phyloP scores from a whole-genome alignment of 2,329 filamentous ascomycete species.

The Tolypocladium guangdongense region DNA sequence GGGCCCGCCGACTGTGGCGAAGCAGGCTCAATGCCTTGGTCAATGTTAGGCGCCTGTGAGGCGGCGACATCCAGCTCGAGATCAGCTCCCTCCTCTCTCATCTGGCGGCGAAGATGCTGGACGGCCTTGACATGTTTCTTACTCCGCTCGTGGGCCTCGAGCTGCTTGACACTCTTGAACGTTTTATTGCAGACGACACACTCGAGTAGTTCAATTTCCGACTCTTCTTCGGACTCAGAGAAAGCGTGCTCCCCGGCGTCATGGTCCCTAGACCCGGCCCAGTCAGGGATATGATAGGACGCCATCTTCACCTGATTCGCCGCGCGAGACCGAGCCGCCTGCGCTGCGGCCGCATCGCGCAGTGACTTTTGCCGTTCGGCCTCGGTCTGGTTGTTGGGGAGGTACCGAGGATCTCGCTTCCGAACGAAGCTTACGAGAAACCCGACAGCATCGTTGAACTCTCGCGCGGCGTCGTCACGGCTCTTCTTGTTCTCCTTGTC shows the following conservation, averaged over 20 bases:
- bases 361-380: slow-evolving; percentile 69
- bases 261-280: slow-evolving; percentile 53
- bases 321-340: slow-evolving; percentile 72
- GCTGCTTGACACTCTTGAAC: slow-evolving; percentile 89
- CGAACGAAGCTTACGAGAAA: slow-evolving; percentile 80
- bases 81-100: slow-evolving; percentile 67
- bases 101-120: slow-evolving; percentile 66
- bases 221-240: slow-evolving; percentile 44
- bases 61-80: slow-evolving; percentile 32
- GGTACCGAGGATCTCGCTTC: slow-evolving; percentile 82
- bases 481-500: slow-evolving; percentile 89
- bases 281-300: slow-evolving; percentile 57
- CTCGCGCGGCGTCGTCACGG: slow-evolving; percentile 69
- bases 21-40: neutral
- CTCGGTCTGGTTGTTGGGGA: slow-evolving; percentile 65
- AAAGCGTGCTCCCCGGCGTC: slow-evolving; percentile 49
- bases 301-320: slow-evolving; percentile 67
- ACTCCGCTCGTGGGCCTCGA: slow-evolving; percentile 84
- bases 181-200: slow-evolving; percentile 69
- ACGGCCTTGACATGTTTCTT: slow-evolving; percentile 91
- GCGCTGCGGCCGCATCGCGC: slow-evolving; percentile 68
- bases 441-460: slow-evolving; percentile 88
- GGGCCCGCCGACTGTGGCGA: neutral
- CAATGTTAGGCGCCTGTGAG: neutral
- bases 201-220: slow-evolving; percentile 50